These are phyloP conservation scores for Xylariaceae sp. DNA, from an alignment of 2,329 filamentous ascomycete species.

Conservation along the genomic window DNA sequence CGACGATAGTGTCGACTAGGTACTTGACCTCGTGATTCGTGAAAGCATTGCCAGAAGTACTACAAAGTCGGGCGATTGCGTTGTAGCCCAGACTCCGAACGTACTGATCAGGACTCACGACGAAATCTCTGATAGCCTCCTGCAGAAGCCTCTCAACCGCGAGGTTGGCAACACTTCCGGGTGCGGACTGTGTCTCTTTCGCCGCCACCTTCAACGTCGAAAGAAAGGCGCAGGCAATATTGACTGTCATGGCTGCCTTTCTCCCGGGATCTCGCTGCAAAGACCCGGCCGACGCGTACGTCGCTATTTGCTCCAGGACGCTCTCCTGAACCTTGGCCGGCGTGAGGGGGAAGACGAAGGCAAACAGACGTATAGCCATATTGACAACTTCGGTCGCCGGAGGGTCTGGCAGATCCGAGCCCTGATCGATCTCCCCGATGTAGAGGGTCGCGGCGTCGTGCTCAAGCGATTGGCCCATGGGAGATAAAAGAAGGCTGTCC, in stretches of 20 bases:
- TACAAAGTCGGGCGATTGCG: constrained; percentile 81
- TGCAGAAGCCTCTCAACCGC: constrained; percentile 82
- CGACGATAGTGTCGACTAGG: constrained; percentile 88
- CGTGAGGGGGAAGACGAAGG: constrained; percentile 83
- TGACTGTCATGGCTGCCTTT: constrained; percentile 86
- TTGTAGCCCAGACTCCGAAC: constrained; percentile 81
- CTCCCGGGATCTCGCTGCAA: constrained; percentile 82
- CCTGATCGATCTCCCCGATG: constrained; percentile 47
- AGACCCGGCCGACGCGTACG: constrained; percentile 73
- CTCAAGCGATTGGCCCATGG: constrained; percentile 77
- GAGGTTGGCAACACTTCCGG: constrained; percentile 67
- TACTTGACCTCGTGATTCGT: constrained; percentile 87
- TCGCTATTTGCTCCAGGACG: constrained; percentile 87
- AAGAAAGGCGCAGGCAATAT: constrained; percentile 76
- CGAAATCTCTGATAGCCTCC: constrained; percentile 64
- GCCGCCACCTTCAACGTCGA: constrained; percentile 77
- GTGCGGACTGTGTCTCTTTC: constrained; percentile 67
- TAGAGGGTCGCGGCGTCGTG: constrained; percentile 85
- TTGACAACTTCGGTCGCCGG: constrained; percentile 92
- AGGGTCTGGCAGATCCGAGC: constrained; percentile 59
- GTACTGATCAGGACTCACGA: constrained; percentile 78
- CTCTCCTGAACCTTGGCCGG: constrained; percentile 92
- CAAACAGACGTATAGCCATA: constrained; percentile 87
- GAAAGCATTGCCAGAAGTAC: constrained; percentile 74
- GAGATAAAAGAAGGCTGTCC: constrained; percentile 57